A percentile compares a stretch with the other conserved stretches of the same genome.
Conservation (phyloP, 2,329 filamentous ascomycete genomes). For the Chaetomium sp. region DNA sequence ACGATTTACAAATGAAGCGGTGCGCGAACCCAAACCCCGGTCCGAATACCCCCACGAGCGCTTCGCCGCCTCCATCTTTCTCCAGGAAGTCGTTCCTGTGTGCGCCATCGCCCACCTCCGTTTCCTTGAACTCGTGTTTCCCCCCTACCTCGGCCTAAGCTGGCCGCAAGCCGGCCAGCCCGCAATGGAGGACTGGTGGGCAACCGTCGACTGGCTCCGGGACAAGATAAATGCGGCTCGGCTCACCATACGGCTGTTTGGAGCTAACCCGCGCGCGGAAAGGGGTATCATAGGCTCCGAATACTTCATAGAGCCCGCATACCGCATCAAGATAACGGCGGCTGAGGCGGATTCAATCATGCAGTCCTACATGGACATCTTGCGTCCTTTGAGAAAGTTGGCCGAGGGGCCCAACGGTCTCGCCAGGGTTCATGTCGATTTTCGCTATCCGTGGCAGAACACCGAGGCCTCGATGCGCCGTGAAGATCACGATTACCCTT, state of each 20-base stretch:
- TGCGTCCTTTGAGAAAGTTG: not conserved
- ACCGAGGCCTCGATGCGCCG: not conserved
- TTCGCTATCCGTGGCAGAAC: not conserved
- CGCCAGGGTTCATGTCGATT: not conserved
- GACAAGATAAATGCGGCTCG: not conserved
- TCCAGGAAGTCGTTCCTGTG: slow-evolving; percentile 8
- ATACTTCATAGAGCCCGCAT: too few relatives aligned
- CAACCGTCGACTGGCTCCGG: not conserved
- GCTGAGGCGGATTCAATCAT: not conserved
- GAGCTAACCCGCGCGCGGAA: not conserved
- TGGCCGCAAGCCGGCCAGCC: not conserved
- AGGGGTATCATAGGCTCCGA: too few relatives aligned
- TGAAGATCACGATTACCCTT: not conserved
- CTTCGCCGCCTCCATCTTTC: slow-evolving; percentile 11
- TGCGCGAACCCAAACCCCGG: not conserved
- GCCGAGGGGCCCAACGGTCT: not conserved
- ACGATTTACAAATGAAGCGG: not conserved
- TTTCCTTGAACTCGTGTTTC: slow-evolving; percentile 18
- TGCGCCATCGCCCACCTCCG: slow-evolving; percentile 6
- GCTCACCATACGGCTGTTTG: not conserved
- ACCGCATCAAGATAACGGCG: not conserved
- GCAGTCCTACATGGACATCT: not conserved
- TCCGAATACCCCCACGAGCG: not conserved
- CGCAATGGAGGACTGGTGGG: not conserved
- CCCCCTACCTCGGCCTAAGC: not conserved